Evolutionary conservation across 768 basidiomycete genomes (phyloP), one percentile per base, ranked within the genome.

Genomic region (Russula sp.): DNA sequence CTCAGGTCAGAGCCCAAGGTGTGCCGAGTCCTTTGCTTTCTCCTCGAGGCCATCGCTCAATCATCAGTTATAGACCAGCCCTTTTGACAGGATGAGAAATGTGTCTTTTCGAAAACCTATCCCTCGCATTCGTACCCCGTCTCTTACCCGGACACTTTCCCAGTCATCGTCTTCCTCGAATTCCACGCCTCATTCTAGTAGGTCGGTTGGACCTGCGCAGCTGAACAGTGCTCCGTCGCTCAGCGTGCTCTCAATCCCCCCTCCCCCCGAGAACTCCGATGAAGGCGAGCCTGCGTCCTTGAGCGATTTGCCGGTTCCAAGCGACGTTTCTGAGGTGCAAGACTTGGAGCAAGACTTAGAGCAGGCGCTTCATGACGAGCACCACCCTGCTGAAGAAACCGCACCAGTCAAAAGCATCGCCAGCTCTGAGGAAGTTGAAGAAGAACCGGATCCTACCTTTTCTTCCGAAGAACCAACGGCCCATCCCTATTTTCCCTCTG

Each of bases 1-100:
- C 73, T 89, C 35, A 81, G 79, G 54, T 80, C 86, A 5, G 86
- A 88, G 65, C 76, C 82, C 49, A 82, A 84, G 76, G 87, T 83
- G 49, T 48, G 50, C 50, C 35, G 50, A 42, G 35, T 55, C 49
- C 42, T 18, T 32, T 4, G 5, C 47, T 20, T 55, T n/a, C 40
- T 31, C 35, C 42, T 31, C 35, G 20, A 62, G 16, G 34, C n/a
- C 52, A 48, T n/a, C 22, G 27, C 48, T 40, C 57, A 57, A 32
- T 2, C n/a, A 1, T n/a, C 27, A n/a, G 16, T 57, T 45, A 61
- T 35, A 89, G 87, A 74, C 77, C 13, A 87, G 87, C 13, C 84
- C 86, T 13, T 77, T 80, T 47, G 80, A 85, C 64, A 86, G 82
- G 64, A 84, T 79, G 71, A 83, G 84, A 10, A 84, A 88, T 68